Evolutionary conservation across 768 basidiomycete genomes (phyloP), one percentile per base, ranked within the genome.

Genomic region (Kwoniella bestiolae): DNA sequence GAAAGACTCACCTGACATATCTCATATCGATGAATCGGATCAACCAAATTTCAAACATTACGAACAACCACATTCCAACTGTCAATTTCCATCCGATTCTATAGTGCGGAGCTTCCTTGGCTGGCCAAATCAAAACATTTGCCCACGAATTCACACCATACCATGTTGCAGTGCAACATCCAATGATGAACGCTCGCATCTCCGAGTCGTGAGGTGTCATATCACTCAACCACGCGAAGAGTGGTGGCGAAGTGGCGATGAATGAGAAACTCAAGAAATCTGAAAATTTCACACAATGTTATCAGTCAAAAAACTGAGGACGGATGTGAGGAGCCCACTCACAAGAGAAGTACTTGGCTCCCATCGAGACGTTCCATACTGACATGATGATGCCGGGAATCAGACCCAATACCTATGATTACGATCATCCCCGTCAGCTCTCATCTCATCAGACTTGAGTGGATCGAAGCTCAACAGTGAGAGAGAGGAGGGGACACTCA

Each of bases 281-380:
- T 49, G n/a, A 4, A 28, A 28, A 5, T 21, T 11, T 23, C 6
- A 4, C 11, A 28, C 11, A 21, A 23, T 16, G n/a, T 49, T 6
- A n/a, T 44, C n/a, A 44, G n/a, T 44, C 41, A 44, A 14, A 14
- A 23, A 23, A 11, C 8, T 50, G 49, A 25, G 14, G 12, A 50
- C 9, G 25, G 14, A 14, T 50, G n/a, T 8, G 26, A 3, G n/a
- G n/a, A n/a, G n/a, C n/a, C n/a, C 4, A 61, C 72, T 66, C 45
- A 77, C 75, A 77, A 34, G 62, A 58, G 53, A 72, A 78, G 63
- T 75, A 78, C 51, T 78, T 78, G 21, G 76, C 76, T 7, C 63
- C 63, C 4, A 70, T 53, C 28, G 74, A 67, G 3, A 78, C 72
- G 51, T 70, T 69, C 76, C 76, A 78, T 32, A 78, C 60, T 3